Base-by-base conservation (phyloP, 345 rosid species). In the Eucalyptus tenuipes region DNA sequence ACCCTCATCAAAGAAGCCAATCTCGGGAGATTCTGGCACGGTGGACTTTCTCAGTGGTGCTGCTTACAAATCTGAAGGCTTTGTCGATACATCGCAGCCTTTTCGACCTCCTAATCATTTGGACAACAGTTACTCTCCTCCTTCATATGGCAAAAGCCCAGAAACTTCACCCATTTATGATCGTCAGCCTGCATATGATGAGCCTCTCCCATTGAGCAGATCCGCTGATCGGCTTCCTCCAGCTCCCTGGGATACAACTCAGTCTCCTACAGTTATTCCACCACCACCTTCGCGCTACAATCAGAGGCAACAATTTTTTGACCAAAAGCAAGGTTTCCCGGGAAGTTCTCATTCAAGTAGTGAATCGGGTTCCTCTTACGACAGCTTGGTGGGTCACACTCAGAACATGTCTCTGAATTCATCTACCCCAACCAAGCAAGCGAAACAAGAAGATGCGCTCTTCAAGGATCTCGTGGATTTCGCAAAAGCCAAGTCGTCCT, bases 391-490 rank as follows among this genome's bases (percentile, higher is more conserved):
- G 61, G 97, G 94, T 86, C 95, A 95, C 89, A 92, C 99, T 31
- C 94, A 95, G 89, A 94, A 90, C 88, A 94, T 97, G 40, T 94
- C 97, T n/a, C 95, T 98, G 84, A 93, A 59, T 57, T 45, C 98
- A 4, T 64, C 94, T 7, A 40, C 94, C 66, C 95, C 94, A 27
- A 81, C 94, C 86, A 96, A 94, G 88, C 92, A 95, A 90, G 94
- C 91, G 33, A 98, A 97, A 91, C 97, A 95, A 47, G 99, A 98
- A 90, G 99, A 98, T 90, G 98, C 94, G 47, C 97, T 98, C 87
- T 98, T 98, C 94, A 97, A 98, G 91, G 99, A 98, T 91, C 93
- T 98, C 66, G 93, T 98, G 88, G 99, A 98, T 91, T 98, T 97
- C 90, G 99, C 99, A 5, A 98, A 94, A 93, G 92, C 97, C 91